Base-by-base conservation (phyloP, 495 filamentous ascomycete genomes). In the Aspergillus bertholletiae region DNA sequence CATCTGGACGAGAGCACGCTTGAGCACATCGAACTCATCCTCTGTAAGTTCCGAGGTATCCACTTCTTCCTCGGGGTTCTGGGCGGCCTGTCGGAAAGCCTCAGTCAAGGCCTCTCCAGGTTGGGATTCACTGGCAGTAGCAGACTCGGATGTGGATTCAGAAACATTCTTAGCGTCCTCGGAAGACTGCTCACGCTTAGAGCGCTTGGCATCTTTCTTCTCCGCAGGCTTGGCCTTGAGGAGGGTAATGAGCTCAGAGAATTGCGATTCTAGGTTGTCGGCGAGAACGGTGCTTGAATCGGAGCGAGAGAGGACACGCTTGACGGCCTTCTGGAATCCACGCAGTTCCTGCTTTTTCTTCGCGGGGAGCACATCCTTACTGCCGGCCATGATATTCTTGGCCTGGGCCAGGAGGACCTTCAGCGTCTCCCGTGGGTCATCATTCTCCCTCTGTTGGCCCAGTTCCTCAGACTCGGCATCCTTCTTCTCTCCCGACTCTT, bases 321-420 rank as follows among this genome's bases (percentile, higher is more conserved):
- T 69, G 28, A 87, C 71, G n/a, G 71, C 70, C 57, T 70, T 75
- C 46, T 78, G 73, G 71, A 87, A 84, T 1, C 73, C 78, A 40
- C 84, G 80, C 18, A 86, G 70, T 41, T 83, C 75, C 67, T 84
- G 80, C 68, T 87, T 86, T 55, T 75, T 74, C 64, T 84, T 84
- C 43, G 77, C 82, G n/a, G 76, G 69, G 12, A 84, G 68, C 3
- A 74, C 65, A 1, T 75, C 70, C 60, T 77, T 80, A 51, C 72
- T 65, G 46, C 61, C 66, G 11, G 74, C 66, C 66, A 86, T 77
- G 56, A 84, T 72, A 22, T 49, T 58, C 62, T 84, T 81, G 40
- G 81, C 81, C 56, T 83, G 75, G 18, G 67, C 60, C 44, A 85
- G 65, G 46, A 84, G 69, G n/a, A 61, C 63, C 58, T 78, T 74